Conservation (phyloP, 208 protist species). For the Trichomonas vaginalis region DNA sequence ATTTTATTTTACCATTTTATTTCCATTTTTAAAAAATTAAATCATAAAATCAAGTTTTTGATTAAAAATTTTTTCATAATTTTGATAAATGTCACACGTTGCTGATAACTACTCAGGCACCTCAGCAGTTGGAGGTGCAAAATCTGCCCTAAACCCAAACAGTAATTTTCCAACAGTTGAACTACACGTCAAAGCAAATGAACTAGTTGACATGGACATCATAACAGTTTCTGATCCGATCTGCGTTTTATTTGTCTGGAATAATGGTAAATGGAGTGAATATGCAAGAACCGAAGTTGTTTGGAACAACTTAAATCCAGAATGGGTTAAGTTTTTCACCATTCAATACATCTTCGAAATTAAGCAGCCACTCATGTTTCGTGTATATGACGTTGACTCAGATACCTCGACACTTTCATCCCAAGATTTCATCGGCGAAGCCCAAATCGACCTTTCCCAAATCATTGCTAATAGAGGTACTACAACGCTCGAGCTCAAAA, state of each 20-base stretch:
- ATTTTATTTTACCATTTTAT: no score
- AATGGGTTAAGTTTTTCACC: not conserved
- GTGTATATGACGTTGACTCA: not conserved
- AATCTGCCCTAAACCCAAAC: not conserved
- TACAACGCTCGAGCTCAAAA: not conserved
- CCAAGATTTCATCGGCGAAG: not conserved
- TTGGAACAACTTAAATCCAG: slow-evolving; percentile 14
- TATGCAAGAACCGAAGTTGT: not conserved
- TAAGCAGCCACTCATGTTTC: not conserved
- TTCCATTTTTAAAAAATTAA: no score
- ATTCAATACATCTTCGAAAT: not conserved
- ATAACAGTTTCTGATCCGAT: slow-evolving; percentile 7
- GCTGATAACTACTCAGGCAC: not conserved
- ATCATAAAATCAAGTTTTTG: no score
- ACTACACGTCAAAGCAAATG: not conserved
- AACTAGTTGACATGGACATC: not conserved
- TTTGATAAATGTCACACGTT: not conserved
- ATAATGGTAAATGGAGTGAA: not conserved
- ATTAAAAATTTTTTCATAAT: no score
- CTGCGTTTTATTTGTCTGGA: not conserved
- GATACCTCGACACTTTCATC: not conserved
- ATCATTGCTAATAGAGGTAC: not conserved
- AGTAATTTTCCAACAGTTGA: not conserved
- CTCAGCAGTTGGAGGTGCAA: not conserved
- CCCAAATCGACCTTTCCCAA: not conserved